These are phyloP conservation scores for Jacaranda copaia DNA, from an alignment of 257 asterid genomes.

Conservation along the genomic window DNA sequence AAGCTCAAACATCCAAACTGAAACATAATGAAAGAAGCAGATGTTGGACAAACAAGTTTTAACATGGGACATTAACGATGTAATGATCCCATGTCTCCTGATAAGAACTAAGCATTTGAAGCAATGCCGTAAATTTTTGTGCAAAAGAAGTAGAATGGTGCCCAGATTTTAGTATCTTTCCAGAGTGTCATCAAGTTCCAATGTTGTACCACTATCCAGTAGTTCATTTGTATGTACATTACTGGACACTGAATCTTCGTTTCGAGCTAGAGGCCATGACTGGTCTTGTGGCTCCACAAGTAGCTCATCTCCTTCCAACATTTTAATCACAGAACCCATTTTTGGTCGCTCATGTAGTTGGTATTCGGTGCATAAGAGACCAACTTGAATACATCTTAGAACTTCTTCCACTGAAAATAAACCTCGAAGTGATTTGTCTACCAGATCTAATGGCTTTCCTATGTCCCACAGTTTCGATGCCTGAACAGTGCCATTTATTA, in stretches of 20 bases:
- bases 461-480: background rate
- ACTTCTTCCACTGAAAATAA: conserved; percentile 43
- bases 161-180: background rate
- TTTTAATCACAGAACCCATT: background rate
- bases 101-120: too few species aligned
- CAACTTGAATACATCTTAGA: conserved; percentile 22
- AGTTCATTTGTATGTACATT: background rate
- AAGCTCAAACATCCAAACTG: too few species aligned
- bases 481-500: too few species aligned
- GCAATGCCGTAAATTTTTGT: too few species aligned
- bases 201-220: background rate
- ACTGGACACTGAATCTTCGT: too few species aligned
- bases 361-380: background rate
- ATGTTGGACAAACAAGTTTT: too few species aligned
- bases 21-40: too few species aligned
- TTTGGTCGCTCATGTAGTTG: background rate
- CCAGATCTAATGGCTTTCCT: background rate
- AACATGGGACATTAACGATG: too few species aligned
- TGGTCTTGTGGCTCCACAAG: conserved; percentile 38
- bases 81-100: too few species aligned
- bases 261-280: conserved; percentile 34
- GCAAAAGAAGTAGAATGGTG: too few species aligned
- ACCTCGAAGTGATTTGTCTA: background rate
- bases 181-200: background rate
- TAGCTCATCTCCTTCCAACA: background rate